Evolutionary conservation across 305 asterid genomes (phyloP), one percentile per base, ranked within the genome.

Genomic region (Fraxinus platypoda): DNA sequence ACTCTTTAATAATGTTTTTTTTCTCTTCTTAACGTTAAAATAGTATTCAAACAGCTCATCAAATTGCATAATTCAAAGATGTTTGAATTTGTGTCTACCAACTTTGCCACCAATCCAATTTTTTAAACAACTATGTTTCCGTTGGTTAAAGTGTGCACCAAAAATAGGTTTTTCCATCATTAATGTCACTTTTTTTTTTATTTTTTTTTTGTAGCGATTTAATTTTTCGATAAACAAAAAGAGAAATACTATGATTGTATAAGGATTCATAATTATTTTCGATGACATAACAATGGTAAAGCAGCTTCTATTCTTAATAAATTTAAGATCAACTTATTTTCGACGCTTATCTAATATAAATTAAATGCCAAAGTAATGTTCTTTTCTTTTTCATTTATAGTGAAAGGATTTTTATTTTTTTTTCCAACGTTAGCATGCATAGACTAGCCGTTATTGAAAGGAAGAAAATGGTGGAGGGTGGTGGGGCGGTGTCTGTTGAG

Each of bases 391-490:
- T 1, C 5, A 12, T 46, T 46, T 46, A 46, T 46, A 11, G n/a
- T 13, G 57, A 46, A 3, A 46, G 57, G 19, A 46, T 43, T 43
- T 43, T 11, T 43, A 0, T 41, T 19, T 59, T 21, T 59, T 2
- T 21, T 21, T 7, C 70, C 28, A 59, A 59, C 70, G 26, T 59
- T 21, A 59, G 12, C 57, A 46, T 46, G 57, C 19, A 43, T 19
- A 59, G 30, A 57, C 81, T 57, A 78, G 81, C 74, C 74, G 81
- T 78, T 78, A 57, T 31, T 26, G 46, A 54, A 78, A 19, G 38
- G 49, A 78, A 19, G 81, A 78, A 78, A 34, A 33, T 30, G 64
- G 68, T 34, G 34, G 33, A 57, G n/a, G 74, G 79, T 13, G 64
- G 68, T 43, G 81, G 74, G 74, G 31, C 26, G 3, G 6, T 77